Conservation (phyloP, 129 eudicot species). For the Lactuca sativa region DNA sequence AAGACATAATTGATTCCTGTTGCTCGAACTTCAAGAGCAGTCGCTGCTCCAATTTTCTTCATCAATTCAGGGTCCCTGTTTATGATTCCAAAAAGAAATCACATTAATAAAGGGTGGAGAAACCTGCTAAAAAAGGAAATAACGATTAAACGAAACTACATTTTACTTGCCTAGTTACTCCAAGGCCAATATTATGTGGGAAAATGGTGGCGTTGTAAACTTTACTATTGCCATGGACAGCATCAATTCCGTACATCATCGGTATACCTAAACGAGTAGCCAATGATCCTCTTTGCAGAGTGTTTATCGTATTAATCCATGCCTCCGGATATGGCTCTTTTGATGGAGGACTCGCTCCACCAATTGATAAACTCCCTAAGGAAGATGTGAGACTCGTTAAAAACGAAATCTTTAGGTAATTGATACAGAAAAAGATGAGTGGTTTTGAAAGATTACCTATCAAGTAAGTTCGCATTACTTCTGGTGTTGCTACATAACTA, state of each 20-base stretch:
- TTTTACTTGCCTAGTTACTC: constrained; percentile 30
- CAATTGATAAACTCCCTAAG: constrained; percentile 51
- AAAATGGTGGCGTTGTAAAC: constrained; percentile 57
- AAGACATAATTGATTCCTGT: constrained; percentile 74
- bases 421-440: neutral
- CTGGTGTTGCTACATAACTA: constrained; percentile 38
- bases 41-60: constrained; percentile 78
- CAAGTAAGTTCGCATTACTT: constrained; percentile 49
- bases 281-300: constrained; percentile 49
- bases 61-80: constrained; percentile 66
- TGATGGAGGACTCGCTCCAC: constrained; percentile 60
- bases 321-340: constrained; percentile 48
- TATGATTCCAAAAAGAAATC: neutral
- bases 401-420: neutral
- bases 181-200: constrained; percentile 64
- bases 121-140: neutral
- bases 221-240: constrained; percentile 59
- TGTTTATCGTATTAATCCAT: constrained; percentile 63
- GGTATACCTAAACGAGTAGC: constrained; percentile 63
- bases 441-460: constrained; percentile 36
- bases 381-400: neutral
- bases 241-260: constrained; percentile 62
- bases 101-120: neutral
- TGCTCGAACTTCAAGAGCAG: constrained; percentile 83
- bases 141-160: neutral